A percentile compares a stretch with the other conserved stretches of the same genome.
These are phyloP conservation scores for Phytophthora sp. DNA, from an alignment of 352 stramenopile species.

Conservation along the genomic window DNA sequence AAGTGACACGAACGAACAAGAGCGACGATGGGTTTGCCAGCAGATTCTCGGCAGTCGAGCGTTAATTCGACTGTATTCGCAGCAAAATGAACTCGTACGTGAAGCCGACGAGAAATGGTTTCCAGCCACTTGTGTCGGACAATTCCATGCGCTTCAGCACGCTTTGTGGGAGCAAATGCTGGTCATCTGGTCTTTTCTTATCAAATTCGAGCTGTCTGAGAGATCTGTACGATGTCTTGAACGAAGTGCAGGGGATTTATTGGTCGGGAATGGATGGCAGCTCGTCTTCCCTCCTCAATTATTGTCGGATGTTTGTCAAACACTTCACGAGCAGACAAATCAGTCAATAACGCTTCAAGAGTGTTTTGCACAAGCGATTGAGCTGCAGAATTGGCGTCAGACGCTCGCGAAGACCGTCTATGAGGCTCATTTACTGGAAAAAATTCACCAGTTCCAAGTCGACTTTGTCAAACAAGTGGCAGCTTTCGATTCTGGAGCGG, in stretches of 20 bases:
- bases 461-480: slow-evolving; percentile 42
- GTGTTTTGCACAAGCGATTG: slow-evolving; percentile 27
- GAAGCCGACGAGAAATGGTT: slow-evolving; percentile 52
- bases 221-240: slow-evolving; percentile 40
- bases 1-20: neutral
- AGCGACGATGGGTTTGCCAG: slow-evolving; percentile 27
- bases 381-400: slow-evolving; percentile 49
- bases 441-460: slow-evolving; percentile 51
- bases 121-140: slow-evolving; percentile 28
- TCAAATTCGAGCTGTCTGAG: slow-evolving; percentile 41
- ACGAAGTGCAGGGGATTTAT: slow-evolving; percentile 30
- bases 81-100: slow-evolving; percentile 26
- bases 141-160: slow-evolving; percentile 46
- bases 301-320: slow-evolving; percentile 35
- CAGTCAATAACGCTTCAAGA: slow-evolving; percentile 16
- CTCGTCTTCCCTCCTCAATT: slow-evolving; percentile 39
- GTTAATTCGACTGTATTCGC: slow-evolving; percentile 20
- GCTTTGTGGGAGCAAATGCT: slow-evolving; percentile 53
- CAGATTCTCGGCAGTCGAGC: slow-evolving; percentile 30
- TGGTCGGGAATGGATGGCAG: slow-evolving; percentile 42
- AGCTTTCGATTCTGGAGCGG: slow-evolving; percentile 4
- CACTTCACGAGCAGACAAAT: slow-evolving; percentile 17
- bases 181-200: slow-evolving; percentile 52
- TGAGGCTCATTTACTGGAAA: slow-evolving; percentile 49
- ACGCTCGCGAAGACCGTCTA: slow-evolving; percentile 43